Base-by-base conservation (phyloP, 495 filamentous ascomycete species). In the Penicillium taxi region DNA sequence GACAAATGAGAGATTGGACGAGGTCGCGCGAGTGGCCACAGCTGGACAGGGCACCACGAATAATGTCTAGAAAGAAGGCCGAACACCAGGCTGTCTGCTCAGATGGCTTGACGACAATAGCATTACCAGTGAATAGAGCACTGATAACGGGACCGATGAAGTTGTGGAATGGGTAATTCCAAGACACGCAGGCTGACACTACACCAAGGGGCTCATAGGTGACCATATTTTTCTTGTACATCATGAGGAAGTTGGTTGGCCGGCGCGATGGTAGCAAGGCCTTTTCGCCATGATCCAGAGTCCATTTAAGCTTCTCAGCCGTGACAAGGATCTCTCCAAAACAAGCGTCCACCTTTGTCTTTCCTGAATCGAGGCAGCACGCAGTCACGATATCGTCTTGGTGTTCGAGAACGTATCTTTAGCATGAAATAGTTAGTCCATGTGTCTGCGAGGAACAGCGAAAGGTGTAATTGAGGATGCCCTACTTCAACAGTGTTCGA, bases 131-230 rank as follows among this genome's bases (percentile, higher is more conserved):
- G 58, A 96, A 96, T 26, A 96, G 72, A 11, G 86, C 78, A 43
- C 83, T 84, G 53, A 99, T 93, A 31, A 95, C 75, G 0, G 91
- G 91, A 2, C 82, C 83, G 26, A 99, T 75, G 43, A 96, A 69
- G 62, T 99, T 99, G 62, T 99, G 91, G 58, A 96, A 94, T 29
- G 89, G 75, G 49, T 74, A 98, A 69, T 99, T 99, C 91, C 91
- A 99, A 50, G 85, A 93, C 23, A 96, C 85, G 30, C 86, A 80
- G 11, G 93, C 91, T 12, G 85, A 80, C 17, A 99, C 84, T 11
- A 99, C 84, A 1, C 91, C 93, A 15, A 96, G 67, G 11, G 91
- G 89, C 56, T 99, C 91, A 63, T 91, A 96, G 28, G 71, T 63
- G 12, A 99, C 89, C 38, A 79, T 80, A 50, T 95, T 95, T 57